Conservation (phyloP, 208 protist species). For the Kentomonas sorsogonicus region DNA sequence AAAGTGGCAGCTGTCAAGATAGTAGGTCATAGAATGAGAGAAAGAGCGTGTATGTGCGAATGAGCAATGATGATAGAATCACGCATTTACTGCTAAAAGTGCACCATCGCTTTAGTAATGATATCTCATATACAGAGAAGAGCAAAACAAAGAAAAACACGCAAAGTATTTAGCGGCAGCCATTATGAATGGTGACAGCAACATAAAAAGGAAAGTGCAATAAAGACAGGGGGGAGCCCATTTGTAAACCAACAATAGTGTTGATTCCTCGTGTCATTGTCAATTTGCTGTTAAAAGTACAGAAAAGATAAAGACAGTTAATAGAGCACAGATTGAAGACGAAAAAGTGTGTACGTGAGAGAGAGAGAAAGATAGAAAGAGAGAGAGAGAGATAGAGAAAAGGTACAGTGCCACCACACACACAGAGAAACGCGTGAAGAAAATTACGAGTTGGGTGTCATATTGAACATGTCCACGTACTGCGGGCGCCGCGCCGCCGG, state of each 20-base stretch:
- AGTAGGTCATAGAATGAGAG: neutral
- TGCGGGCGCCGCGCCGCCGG: conserved; percentile 28
- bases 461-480: conserved; percentile 86
- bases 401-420: neutral
- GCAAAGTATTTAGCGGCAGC: neutral
- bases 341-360: neutral
- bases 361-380: no score
- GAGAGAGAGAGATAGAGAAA: no score
- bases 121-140: neutral
- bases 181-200: neutral
- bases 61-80: no score
- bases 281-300: no score
- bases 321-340: neutral
- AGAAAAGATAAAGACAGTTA: neutral
- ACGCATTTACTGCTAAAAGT: neutral
- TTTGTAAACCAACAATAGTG: neutral
- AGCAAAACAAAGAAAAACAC: neutral
- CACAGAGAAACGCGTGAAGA: neutral
- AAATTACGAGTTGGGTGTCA: neutral
- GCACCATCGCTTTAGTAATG: neutral
- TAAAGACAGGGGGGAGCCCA: neutral
- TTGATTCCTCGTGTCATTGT: no score
- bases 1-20: neutral
- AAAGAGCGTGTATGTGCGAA: no score
- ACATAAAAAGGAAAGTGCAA: neutral